These are phyloP conservation scores for Escallonia herrerae DNA, from an alignment of 129 eudicot species.

Conservation along the genomic window DNA sequence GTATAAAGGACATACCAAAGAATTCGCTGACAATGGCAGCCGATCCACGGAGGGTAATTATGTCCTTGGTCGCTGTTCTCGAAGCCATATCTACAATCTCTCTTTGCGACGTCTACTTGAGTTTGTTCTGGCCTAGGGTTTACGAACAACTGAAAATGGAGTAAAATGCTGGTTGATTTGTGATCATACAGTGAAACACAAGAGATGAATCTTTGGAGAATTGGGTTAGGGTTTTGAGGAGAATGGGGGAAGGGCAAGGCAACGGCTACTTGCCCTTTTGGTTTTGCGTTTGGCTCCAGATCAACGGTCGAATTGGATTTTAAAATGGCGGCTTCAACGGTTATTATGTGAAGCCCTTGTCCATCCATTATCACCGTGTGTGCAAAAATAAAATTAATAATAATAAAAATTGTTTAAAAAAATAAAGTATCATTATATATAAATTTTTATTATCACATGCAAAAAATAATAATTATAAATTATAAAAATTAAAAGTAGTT, in stretches of 20 bases:
- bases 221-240: slow-evolving; percentile 7
- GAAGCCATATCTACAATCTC: slow-evolving; percentile 52
- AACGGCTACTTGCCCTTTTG: slow-evolving; percentile 46
- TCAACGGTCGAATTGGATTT: slow-evolving; percentile 27
- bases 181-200: slow-evolving; percentile 12
- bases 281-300: slow-evolving; percentile 12
- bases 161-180: not conserved
- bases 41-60: slow-evolving; percentile 91
- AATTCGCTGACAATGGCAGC: slow-evolving; percentile 93
- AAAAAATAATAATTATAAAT: too few relatives aligned
- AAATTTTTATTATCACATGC: too few relatives aligned
- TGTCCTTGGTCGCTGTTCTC: slow-evolving; percentile 61
- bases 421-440: too few relatives aligned
- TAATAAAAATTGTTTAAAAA: too few relatives aligned
- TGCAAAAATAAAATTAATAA: too few relatives aligned
- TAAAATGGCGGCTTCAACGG: slow-evolving; percentile 14
- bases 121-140: not conserved
- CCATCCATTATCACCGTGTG: too few relatives aligned
- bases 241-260: slow-evolving; percentile 19
- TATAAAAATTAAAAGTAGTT: too few relatives aligned
- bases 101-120: not conserved
- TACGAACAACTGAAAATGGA: not conserved
- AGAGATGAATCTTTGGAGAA: too few relatives aligned
- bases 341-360: slow-evolving; percentile 9
- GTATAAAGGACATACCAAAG: slow-evolving; percentile 41